Percentiles rank a stretch among this genome's conserved stretches.
phyloP scores from a whole-genome alignment of 75 land plant species.

The Selaginella tamariscina region DNA sequence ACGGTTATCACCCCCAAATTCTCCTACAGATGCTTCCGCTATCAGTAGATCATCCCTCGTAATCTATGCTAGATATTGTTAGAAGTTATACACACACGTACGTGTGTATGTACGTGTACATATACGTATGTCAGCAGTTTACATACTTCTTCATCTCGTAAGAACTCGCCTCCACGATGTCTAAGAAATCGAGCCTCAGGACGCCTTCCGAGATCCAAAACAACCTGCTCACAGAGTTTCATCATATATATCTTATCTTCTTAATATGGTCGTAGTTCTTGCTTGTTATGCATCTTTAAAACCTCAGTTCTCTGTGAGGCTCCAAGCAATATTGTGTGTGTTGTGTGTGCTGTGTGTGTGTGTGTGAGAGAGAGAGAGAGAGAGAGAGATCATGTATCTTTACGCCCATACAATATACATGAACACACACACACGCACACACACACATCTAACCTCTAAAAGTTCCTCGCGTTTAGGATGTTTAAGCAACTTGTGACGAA shows the following conservation, averaged over 20 bases:
- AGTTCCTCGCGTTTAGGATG: constrained; percentile 38
- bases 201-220: constrained; percentile 47
- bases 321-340: too few relatives aligned
- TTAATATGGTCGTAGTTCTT: too few relatives aligned
- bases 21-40: constrained; percentile 52
- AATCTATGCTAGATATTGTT: too few relatives aligned
- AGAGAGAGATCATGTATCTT: too few relatives aligned
- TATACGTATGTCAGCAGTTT: background rate
- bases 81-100: background rate
- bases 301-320: too few relatives aligned
- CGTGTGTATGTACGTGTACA: background rate
- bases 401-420: too few relatives aligned
- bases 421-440: too few relatives aligned
- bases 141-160: constrained; percentile 40
- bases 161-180: constrained; percentile 38
- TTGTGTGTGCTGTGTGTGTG: too few relatives aligned
- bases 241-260: too few relatives aligned
- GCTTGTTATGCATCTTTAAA: too few relatives aligned
- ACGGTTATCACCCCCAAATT: constrained; percentile 67
- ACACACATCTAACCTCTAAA: constrained; percentile 34
- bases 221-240: too few relatives aligned
- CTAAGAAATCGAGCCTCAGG: constrained; percentile 65
- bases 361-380: too few relatives aligned
- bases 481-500: constrained; percentile 22
- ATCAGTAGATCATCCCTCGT: constrained; percentile 47